Base-by-base conservation (phyloP, 2,329 filamentous ascomycete species). In the Davidsoniella australis region DNA sequence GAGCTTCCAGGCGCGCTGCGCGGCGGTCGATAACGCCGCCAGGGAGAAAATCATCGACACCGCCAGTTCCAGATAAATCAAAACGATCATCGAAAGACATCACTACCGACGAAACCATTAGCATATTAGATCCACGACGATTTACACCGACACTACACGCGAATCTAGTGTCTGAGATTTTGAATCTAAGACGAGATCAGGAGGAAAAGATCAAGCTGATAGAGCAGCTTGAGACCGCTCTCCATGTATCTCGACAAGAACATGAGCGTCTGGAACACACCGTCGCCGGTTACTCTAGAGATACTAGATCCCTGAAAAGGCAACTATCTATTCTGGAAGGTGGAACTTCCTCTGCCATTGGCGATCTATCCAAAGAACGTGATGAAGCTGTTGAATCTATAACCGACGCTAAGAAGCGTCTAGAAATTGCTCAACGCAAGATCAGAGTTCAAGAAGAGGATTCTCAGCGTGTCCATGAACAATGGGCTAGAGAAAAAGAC, bases 71-170 rank as follows among this genome's bases (percentile, higher is more conserved):
- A 44, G 58, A 63, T 5, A 61, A 59, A 9, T 68, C 71, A 43
- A 69, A 75, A 55, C 64, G 76, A 57, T 66, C 69, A 17, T 73
- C 74, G 12, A 68, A 71, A 51, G 79, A 85, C 60, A 63, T 76
- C 20, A 66, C 68, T 18, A 73, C 66, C 49, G 78, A 89, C 55
- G 82, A 89, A 54, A 76, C 68, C 41, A 78, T 87, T 51, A 73
- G 75, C 56, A 78, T 86, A 18, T 69, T 95, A 26, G 91, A 98
- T 60, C 87, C 91, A 2, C 78, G 89, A 49, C 77, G 91, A 37
- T 95, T 98, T 60, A 98, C 91, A 0, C 91, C 91, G 1, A 96
- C 88, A 0, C 68, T 98, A 9, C 91, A 96, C 62, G 91, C 91
- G 7, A 95, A 85, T 45, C 69, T 98, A 5, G 89, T 98, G 1